A percentile compares a stretch with the other conserved stretches of the same genome.
Conservation (phyloP, 2,329 filamentous ascomycete species). For the Pseudogymnoascus destructans region DNA sequence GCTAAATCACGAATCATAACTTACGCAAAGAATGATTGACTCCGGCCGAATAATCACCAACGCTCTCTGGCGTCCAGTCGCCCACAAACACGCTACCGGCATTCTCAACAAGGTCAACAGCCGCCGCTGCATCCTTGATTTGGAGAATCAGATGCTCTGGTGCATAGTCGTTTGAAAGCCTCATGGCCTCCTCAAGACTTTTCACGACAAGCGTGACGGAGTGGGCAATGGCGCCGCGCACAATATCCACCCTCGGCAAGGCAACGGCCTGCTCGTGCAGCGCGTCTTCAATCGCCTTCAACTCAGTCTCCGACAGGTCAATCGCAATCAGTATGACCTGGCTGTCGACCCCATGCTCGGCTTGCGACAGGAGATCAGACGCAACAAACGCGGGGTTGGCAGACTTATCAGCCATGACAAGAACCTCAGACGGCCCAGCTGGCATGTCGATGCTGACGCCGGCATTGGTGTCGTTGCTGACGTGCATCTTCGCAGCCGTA, state of each 20-base stretch:
- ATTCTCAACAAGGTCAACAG: constrained; percentile 73
- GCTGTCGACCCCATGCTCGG: constrained; percentile 91
- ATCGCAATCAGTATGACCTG: constrained; percentile 88
- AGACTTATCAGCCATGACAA: constrained; percentile 83
- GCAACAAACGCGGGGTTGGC: constrained; percentile 92
- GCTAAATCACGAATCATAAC: constrained; percentile 28
- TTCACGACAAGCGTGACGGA: constrained; percentile 73
- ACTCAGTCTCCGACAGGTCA: constrained; percentile 57
- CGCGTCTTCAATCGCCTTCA: constrained; percentile 80
- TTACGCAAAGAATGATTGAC: constrained; percentile 95
- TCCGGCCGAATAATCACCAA: constrained; percentile 94
- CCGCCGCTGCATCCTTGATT: constrained; percentile 59
- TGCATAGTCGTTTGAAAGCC: constrained; percentile 83
- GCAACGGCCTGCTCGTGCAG: constrained; percentile 76
- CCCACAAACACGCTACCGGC: constrained; percentile 95
- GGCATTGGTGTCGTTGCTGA: constrained; percentile 92
- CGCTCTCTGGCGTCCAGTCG: constrained; percentile 92
- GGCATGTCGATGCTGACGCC: constrained; percentile 98
- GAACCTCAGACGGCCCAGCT: constrained; percentile 86
- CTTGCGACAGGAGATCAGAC: constrained; percentile 86
- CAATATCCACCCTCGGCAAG: constrained; percentile 83
- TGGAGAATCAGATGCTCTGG: constrained; percentile 95
- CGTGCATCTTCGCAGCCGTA: constrained; percentile 95
- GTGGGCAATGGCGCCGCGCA: constrained; percentile 79
- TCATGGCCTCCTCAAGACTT: constrained; percentile 59